Conservation (phyloP, 257 asterid species). For the Nicotiana undulata region DNA sequence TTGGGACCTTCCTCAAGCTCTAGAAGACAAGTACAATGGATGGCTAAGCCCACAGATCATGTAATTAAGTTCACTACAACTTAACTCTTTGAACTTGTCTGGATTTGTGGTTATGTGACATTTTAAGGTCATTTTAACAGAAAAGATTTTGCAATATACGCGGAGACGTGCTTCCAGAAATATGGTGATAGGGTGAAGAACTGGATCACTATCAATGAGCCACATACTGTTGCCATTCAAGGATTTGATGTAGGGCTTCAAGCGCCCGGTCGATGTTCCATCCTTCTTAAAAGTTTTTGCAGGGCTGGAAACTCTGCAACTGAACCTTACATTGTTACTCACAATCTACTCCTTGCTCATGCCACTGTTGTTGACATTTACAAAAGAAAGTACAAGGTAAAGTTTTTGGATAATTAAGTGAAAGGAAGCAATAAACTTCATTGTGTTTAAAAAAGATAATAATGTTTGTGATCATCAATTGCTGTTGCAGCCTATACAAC, state of each 20-base stretch:
- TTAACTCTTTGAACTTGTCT: background rate
- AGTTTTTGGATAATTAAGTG: rapidly evolving
- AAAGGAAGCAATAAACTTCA: background rate
- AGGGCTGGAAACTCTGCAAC: conserved; percentile 8
- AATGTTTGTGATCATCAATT: background rate
- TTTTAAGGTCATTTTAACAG: conserved; percentile 26
- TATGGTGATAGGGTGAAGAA: conserved; percentile 87
- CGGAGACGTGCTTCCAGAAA: conserved; percentile 72
- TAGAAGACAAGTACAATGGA: conserved; percentile 60
- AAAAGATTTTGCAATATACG: conserved; percentile 53
- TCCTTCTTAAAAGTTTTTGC: conserved; percentile 21
- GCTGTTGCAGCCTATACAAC: conserved; percentile 35
- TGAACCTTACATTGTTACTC: conserved; percentile 11
- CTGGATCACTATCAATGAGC: conserved; percentile 96
- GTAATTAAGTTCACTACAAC: conserved; percentile 24
- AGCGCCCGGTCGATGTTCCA: conserved; percentile 21
- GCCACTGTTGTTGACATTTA: conserved; percentile 9
- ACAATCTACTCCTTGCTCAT: conserved; percentile 12
- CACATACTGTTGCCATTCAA: conserved; percentile 59
- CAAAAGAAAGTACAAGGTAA: conserved; percentile 41
- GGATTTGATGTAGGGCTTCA: conserved; percentile 73
- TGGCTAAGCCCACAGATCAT: conserved; percentile 65
- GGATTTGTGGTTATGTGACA: background rate
- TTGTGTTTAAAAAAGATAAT: background rate
- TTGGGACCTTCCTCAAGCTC: conserved; percentile 91